These are phyloP conservation scores for Sarcodon aspratus DNA, from an alignment of 768 basidiomycete species.

Conservation along the genomic window DNA sequence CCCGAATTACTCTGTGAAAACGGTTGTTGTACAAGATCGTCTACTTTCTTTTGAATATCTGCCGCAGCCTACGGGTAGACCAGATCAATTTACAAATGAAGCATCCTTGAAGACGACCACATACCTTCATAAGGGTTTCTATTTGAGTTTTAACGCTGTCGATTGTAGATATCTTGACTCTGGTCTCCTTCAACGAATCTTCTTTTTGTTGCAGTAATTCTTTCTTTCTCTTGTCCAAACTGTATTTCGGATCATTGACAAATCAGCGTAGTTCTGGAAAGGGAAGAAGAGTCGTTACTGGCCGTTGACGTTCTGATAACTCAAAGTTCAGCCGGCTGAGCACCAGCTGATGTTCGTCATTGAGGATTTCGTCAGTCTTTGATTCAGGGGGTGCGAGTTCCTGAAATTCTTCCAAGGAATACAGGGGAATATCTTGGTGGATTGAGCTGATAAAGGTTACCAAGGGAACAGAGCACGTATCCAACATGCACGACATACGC, in stretches of 20 bases:
- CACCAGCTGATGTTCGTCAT: constrained; percentile 76
- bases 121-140: constrained; percentile 65
- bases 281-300: constrained; percentile 8
- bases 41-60: constrained; percentile 68
- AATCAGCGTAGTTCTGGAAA: constrained; percentile 2
- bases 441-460: constrained; percentile 44
- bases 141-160: constrained; percentile 74
- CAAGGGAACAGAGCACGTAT: neutral
- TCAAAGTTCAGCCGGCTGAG: constrained; percentile 82
- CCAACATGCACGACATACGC: constrained; percentile 41
- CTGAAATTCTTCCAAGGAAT: constrained; percentile 58
- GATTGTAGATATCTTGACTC: constrained; percentile 56
- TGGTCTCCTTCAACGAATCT: constrained; percentile 71
- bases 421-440: constrained; percentile 78
- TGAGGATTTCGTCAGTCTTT: constrained; percentile 45
- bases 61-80: constrained; percentile 39
- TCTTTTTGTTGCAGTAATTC: constrained; percentile 64
- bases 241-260: constrained; percentile 17
- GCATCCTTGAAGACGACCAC: neutral
- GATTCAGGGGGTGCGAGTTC: constrained; percentile 59
- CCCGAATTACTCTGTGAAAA: constrained; percentile 18
- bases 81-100: neutral
- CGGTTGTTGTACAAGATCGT: constrained; percentile 47
- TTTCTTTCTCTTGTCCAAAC: constrained; percentile 60
- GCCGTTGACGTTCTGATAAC: constrained; percentile 83